Percentiles rank a stretch among this genome's conserved stretches.
These are phyloP conservation scores for Spathaspora girioi DNA, from an alignment of 805 yeast species.

Conservation along the genomic window DNA sequence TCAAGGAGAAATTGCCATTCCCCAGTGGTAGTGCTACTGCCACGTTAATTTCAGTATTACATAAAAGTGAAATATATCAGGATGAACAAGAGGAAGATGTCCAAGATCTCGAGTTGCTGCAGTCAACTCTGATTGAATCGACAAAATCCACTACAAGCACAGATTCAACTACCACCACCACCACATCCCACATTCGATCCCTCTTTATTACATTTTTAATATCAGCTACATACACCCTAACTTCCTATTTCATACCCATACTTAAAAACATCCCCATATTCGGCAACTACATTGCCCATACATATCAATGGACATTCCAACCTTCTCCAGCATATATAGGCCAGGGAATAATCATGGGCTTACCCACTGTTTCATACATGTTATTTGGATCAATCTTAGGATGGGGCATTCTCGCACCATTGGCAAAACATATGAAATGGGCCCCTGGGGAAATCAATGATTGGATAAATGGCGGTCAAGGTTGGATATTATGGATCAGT, in stretches of 20 bases:
- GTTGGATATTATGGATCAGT: conserved; percentile 96
- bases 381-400: conserved; percentile 84
- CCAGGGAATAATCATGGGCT: conserved; percentile 97
- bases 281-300: conserved; percentile 57
- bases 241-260: conserved; percentile 70
- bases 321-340: conserved; percentile 98
- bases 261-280: conserved; percentile 70
- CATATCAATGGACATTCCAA: conserved; percentile 82
- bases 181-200: conserved; percentile 51
- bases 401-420: conserved; percentile 88
- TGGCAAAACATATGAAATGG: conserved; percentile 71
- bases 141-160: not conserved
- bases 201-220: conserved; percentile 57
- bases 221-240: conserved; percentile 70
- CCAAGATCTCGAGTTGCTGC: not conserved
- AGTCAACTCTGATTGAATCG: not conserved
- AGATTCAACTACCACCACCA: not conserved
- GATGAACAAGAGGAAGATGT: conserved; percentile 19
- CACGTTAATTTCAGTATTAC: conserved; percentile 82
- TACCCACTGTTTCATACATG: conserved; percentile 89
- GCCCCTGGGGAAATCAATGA: conserved; percentile 87
- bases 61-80: conserved; percentile 55
- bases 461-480: conserved; percentile 93
- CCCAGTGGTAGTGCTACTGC: conserved; percentile 98
- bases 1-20: conserved; percentile 83